Percentiles rank a stretch among this genome's conserved stretches.
phyloP scores from a whole-genome alignment of 1,284 basidiomycete genomes.

The Sporisorium graminicola region DNA sequence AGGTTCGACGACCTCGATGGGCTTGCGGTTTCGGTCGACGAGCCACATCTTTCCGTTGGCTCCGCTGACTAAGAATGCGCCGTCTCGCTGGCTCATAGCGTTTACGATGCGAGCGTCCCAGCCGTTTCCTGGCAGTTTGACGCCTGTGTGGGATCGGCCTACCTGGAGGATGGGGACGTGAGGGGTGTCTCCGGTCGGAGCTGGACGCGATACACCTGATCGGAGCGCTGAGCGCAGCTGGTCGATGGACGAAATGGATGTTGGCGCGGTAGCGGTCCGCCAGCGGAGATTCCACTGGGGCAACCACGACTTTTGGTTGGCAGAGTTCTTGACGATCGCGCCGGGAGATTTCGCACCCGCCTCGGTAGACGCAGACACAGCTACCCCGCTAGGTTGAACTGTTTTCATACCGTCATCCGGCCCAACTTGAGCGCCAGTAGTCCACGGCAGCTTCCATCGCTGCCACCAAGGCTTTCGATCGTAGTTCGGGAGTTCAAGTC shows the following conservation, averaged over 20 bases:
- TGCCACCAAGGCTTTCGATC: not conserved
- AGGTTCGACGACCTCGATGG: too few relatives aligned
- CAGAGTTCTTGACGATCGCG: not conserved
- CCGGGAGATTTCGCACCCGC: not conserved
- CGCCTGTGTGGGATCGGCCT: not conserved
- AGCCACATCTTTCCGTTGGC: not conserved
- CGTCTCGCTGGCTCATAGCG: not conserved
- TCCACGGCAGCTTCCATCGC: not conserved
- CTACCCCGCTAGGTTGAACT: not conserved
- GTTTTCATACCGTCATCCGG: not conserved
- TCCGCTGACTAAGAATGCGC: conserved; percentile 2
- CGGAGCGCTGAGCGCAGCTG: not conserved
- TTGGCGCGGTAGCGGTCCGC: not conserved
- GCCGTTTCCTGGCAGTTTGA: conserved; percentile 13
- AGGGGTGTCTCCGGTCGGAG: not conserved
- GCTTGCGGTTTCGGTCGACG: not conserved
- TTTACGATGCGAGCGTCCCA: conserved; percentile 6
- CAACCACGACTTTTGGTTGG: not conserved
- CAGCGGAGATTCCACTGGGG: not conserved
- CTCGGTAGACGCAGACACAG: not conserved
- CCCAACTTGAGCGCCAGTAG: not conserved
- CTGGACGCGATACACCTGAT: not conserved
- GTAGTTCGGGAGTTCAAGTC: not conserved
- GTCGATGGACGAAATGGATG: not conserved
- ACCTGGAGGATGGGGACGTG: not conserved